Conservation (phyloP, 345 rosid genomes). For the Gossypioides kirkii region DNA sequence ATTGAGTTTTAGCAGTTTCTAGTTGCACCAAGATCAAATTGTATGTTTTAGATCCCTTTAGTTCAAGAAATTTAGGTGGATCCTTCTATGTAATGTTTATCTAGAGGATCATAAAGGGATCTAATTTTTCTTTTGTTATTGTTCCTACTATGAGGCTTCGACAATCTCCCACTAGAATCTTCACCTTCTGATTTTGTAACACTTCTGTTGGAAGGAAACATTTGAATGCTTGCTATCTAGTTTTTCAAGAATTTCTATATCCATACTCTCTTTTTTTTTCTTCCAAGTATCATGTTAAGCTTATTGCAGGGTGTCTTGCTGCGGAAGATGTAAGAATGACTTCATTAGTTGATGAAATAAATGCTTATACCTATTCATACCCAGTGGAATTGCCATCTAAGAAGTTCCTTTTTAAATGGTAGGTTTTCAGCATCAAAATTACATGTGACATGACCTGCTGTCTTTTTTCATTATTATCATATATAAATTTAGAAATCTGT, state of each 20-base stretch:
- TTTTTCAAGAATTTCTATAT: constrained; percentile 1
- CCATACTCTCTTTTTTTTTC: not conserved
- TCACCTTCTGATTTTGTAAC: not conserved
- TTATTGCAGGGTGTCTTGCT: constrained; percentile 47
- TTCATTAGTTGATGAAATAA: constrained; percentile 66
- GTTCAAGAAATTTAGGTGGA: not conserved
- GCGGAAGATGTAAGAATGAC: constrained; percentile 53
- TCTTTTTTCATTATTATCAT: not conserved
- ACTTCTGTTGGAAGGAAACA: not conserved
- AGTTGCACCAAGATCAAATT: not conserved
- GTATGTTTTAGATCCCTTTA: not conserved
- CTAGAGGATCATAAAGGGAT: not conserved
- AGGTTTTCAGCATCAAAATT: constrained; percentile 15
- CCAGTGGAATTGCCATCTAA: constrained; percentile 60
- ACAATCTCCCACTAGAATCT: not conserved
- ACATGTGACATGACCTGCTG: not conserved
- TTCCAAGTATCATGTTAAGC: constrained; percentile 6
- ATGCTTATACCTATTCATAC: constrained; percentile 76
- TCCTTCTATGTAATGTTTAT: not conserved
- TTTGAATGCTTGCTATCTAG: not conserved
- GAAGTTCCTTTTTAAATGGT: constrained; percentile 80
- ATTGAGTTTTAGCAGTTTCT: not conserved
- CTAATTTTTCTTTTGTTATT: not conserved
- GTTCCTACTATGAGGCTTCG: not conserved
- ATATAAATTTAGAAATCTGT: not conserved